Percentiles rank a stretch among this genome's conserved stretches.
Evolutionary conservation across 768 basidiomycete genomes (phyloP).

Genomic region (Leccinum subgranulosum): DNA sequence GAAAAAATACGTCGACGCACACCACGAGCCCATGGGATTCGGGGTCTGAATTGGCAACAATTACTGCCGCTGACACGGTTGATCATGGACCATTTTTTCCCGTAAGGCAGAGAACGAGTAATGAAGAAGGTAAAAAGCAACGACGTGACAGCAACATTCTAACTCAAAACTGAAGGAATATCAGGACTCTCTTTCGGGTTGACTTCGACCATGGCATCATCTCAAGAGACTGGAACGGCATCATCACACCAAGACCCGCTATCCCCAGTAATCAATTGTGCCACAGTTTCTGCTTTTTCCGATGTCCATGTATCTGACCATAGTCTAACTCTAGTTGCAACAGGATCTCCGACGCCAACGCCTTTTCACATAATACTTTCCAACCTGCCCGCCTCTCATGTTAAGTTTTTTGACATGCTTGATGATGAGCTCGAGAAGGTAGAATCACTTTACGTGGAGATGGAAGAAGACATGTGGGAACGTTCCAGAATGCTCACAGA

Average conservation of each 20-base stretch:
- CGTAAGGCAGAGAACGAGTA: neutral
- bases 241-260: neutral
- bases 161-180: neutral
- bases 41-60: neutral
- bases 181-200: slow-evolving; percentile 15
- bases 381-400: slow-evolving; percentile 56
- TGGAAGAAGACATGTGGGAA: slow-evolving; percentile 58
- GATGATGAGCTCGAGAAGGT: slow-evolving; percentile 82
- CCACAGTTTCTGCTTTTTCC: slow-evolving; percentile 14
- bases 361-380: slow-evolving; percentile 48
- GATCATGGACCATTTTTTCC: neutral
- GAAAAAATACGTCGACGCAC: neutral
- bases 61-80: neutral
- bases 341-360: slow-evolving; percentile 22
- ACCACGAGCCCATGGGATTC: neutral
- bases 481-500: slow-evolving; percentile 48
- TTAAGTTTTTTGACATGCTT: slow-evolving; percentile 69
- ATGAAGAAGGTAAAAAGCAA: slow-evolving; percentile 11
- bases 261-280: slow-evolving; percentile 5
- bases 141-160: neutral
- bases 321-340: neutral
- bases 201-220: slow-evolving; percentile 7
- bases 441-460: slow-evolving; percentile 73
- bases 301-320: slow-evolving; percentile 11
- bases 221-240: neutral